Conservation (phyloP, 306 rosid species). For the Vigna angularis region DNA sequence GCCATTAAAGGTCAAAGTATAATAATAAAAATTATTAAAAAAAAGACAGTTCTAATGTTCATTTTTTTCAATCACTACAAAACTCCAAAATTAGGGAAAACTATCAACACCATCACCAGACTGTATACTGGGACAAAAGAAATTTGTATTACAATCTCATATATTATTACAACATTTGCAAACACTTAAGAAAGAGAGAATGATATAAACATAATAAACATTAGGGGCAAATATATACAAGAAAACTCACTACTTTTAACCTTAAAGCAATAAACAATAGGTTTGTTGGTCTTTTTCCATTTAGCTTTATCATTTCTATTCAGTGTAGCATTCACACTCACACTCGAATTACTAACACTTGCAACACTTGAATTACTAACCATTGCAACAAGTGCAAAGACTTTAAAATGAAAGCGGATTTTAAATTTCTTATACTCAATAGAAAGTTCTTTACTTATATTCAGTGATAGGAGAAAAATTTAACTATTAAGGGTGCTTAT, state of each 20-base stretch:
- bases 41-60: background rate
- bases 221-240: too few species aligned
- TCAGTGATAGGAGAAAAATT: background rate
- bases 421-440: background rate
- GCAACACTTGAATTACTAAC: too few species aligned
- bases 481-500: conserved; percentile 14
- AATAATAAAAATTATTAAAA: background rate
- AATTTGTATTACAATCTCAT: conserved; percentile 12
- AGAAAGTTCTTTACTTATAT: too few species aligned
- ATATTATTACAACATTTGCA: conserved; percentile 4
- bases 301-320: too few species aligned
- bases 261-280: too few species aligned
- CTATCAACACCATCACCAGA: background rate
- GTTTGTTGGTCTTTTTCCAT: too few species aligned
- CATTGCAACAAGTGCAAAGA: too few species aligned
- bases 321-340: too few species aligned
- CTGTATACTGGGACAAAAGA: background rate
- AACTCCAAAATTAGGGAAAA: background rate
- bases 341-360: too few species aligned
- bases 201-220: too few species aligned
- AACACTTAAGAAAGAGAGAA: background rate
- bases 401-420: background rate
- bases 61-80: background rate
- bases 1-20: background rate
- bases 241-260: too few species aligned